A percentile compares a stretch with the other conserved stretches of the same genome.
phyloP scores from a whole-genome alignment of 352 stramenopile genomes.

The Globisporangium megalacanthum region DNA sequence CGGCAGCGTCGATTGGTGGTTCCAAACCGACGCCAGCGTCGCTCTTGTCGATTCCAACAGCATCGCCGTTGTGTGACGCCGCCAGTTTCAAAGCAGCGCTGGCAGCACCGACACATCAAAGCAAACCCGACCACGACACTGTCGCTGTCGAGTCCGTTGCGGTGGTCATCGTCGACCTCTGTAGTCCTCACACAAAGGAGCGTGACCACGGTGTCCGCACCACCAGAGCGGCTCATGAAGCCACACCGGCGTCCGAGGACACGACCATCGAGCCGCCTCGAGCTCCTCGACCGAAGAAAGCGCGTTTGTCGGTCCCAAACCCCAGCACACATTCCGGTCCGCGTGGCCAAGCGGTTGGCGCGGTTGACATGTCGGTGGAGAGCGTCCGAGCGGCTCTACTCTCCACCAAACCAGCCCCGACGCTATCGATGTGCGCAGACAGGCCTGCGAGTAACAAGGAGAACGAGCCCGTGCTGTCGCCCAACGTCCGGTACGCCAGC shows the following conservation, averaged over 20 bases:
- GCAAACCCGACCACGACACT: neutral
- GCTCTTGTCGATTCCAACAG: neutral
- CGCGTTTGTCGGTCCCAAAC: neutral
- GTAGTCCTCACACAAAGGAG: neutral
- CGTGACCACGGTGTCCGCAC: neutral
- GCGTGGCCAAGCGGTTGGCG: neutral
- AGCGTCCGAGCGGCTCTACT: too few species aligned
- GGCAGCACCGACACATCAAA: neutral
- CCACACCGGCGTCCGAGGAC: neutral
- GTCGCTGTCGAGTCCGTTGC: neutral
- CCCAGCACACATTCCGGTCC: neutral
- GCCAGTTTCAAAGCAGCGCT: neutral
- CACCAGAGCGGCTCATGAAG: neutral
- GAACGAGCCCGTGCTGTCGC: slow-evolving; percentile 3
- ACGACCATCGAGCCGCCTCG: too few species aligned
- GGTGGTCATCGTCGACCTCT: too few species aligned
- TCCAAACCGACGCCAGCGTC: slow-evolving; percentile 4
- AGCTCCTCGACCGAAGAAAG: neutral
- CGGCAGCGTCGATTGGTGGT: slow-evolving; percentile 5
- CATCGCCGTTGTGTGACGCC: neutral
- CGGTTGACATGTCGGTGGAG: too few species aligned
- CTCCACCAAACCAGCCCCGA: neutral
- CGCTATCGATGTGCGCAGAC: neutral
- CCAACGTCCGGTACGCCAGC: slow-evolving; percentile 1
- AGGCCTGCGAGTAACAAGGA: slow-evolving; percentile 15